A percentile compares a stretch with the other conserved stretches of the same genome.
Conservation (phyloP, 371 early-diverging fungal genomes). For the Apophysomyces variabilis region DNA sequence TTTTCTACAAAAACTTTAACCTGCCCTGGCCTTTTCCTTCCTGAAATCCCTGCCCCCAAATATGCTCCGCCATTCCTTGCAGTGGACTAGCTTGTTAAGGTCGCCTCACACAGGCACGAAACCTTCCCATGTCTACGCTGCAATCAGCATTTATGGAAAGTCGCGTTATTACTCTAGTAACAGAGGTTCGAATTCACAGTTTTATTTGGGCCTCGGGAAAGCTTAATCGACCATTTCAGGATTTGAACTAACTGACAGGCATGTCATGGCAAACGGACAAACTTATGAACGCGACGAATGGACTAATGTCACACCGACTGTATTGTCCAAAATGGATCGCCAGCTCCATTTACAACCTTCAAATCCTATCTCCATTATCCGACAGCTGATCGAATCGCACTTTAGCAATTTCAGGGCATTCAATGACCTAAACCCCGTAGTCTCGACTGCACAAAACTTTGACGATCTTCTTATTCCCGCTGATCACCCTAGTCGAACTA, state of each 20-base stretch:
- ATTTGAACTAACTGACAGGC: conserved; percentile 23
- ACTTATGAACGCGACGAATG: conserved; percentile 63
- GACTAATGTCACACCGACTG: conserved; percentile 83
- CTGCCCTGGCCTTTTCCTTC: background rate
- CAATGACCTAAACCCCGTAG: conserved; percentile 77
- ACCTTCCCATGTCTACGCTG: background rate
- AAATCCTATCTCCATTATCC: conserved; percentile 89
- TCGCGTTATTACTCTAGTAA: background rate
- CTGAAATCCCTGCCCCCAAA: background rate
- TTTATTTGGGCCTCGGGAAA: background rate
- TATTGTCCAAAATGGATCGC: conserved; percentile 78
- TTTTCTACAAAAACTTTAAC: background rate
- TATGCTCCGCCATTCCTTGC: conserved; percentile 7
- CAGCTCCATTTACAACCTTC: conserved; percentile 80
- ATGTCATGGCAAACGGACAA: conserved; percentile 57
- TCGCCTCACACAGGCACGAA: background rate
- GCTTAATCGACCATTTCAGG: conserved; percentile 11
- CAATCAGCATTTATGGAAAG: background rate
- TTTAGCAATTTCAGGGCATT: conserved; percentile 71
- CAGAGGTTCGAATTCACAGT: background rate
- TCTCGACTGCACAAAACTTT: conserved; percentile 87
- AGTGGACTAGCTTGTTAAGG: conserved; percentile 6
- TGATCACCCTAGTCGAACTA: conserved; percentile 85
- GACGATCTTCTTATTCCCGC: conserved; percentile 84
- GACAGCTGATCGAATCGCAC: conserved; percentile 76